Evolutionary conservation across 1,139 yeast species (phyloP), one percentile per base, ranked within the genome.

Genomic region (Debaryomyces sp.): DNA sequence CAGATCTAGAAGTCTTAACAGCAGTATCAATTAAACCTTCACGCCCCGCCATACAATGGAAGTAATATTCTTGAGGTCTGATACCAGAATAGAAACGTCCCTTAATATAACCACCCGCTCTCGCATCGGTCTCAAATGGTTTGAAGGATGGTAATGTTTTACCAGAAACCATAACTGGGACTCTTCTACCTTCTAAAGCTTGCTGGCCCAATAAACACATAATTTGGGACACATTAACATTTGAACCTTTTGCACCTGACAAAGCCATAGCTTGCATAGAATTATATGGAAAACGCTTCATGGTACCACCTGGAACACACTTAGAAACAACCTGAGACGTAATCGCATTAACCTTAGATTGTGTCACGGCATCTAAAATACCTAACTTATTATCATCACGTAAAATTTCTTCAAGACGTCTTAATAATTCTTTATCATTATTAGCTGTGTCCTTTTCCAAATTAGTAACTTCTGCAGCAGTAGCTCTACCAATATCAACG

Each of bases 21-120:
- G 99, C 99, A 50, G 99, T 95, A 80, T 95, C 99, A 75, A 95
- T 95, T 66, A 95, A 82, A 74, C 99, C 99, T 80, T 95, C 99
- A 78, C 99, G 87, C 71, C 99, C 99, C 50, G 99, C 99, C 99
- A 95, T 95, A 80, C 99, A 94, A 77, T 95, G 99, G 94, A 95
- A 95, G 66, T 92, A 95, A 71, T 95, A 95, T 69, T 95, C 99
- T 73, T 95, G 99, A n/a, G 99, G 99, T 68, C 90, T 85, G 58
- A 95, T 89, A 70, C 99, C 99, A 35, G 98, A 90, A 70, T 91
- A 94, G 84, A 95, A 95, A 63, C 99, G 88, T 55, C 96, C 96
- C 66, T 94, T 89, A 66, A 95, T 90, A 67, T 91, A 95, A 49
- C 99, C 99, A 78, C 99, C 99, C 30, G 99, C 98, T 67, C 96